Percentiles rank a stretch among this genome's conserved stretches.
Conservation (phyloP, 2,329 filamentous ascomycete genomes). For the Capronia americana region DNA sequence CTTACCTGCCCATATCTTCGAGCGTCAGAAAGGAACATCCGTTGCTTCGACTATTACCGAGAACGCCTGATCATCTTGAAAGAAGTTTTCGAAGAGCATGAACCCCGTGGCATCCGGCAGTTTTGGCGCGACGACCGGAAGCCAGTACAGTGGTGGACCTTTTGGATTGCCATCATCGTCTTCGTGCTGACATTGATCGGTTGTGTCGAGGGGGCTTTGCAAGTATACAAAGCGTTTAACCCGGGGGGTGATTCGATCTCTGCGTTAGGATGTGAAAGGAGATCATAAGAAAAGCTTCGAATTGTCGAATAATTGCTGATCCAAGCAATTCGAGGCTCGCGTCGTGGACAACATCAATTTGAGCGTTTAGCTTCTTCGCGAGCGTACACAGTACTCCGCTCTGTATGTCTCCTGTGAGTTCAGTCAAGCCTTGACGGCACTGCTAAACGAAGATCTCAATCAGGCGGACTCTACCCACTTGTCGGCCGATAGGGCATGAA, state of each 20-base stretch:
- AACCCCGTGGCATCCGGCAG: neutral
- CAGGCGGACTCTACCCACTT: too few relatives aligned
- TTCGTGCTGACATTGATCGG: too few relatives aligned
- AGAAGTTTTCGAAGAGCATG: conserved; percentile 2
- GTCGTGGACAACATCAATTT: neutral
- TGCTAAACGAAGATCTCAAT: neutral
- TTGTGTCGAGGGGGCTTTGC: too few relatives aligned
- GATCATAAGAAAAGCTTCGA: neutral
- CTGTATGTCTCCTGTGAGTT: neutral
- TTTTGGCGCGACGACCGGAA: too few relatives aligned
- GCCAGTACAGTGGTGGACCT: too few relatives aligned
- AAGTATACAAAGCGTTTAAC: too few relatives aligned
- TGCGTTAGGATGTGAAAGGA: neutral
- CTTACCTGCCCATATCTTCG: neutral
- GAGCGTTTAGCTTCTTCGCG: neutral
- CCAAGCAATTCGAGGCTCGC: neutral
- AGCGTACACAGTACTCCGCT: neutral
- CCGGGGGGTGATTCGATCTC: neutral
- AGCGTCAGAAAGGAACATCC: neutral
- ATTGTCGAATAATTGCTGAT: neutral
- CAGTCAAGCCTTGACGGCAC: neutral
- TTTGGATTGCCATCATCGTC: too few relatives aligned
- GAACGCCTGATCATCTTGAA: neutral
- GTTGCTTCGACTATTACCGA: neutral
- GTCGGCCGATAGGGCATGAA: neutral